Percentiles rank a stretch among this genome's conserved stretches.
Evolutionary conservation across 2,329 filamentous ascomycete species (phyloP).

Genomic region (Sporothrix pallida): DNA sequence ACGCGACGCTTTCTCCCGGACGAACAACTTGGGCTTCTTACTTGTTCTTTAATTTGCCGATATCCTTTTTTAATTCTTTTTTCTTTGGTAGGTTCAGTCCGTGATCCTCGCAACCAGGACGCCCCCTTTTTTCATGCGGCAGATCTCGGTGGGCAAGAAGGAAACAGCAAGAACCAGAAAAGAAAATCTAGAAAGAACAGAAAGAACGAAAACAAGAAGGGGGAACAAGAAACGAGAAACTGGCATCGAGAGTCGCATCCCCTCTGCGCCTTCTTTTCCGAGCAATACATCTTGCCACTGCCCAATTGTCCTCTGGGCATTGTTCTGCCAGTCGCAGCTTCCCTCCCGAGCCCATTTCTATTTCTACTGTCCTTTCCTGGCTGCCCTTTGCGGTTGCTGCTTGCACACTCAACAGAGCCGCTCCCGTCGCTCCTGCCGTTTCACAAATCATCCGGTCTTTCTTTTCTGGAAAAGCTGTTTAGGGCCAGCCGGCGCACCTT

Average conservation of each 20-base stretch:
- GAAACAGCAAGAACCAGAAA: constrained; percentile 14
- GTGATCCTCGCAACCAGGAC: constrained; percentile 21
- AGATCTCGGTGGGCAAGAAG: background rate
- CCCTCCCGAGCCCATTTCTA: background rate
- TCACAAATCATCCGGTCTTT: constrained; percentile 21
- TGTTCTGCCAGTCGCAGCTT: constrained; percentile 13
- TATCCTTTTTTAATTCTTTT: constrained; percentile 28
- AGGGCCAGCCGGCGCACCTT: constrained; percentile 5
- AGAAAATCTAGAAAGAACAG: no score
- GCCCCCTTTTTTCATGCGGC: background rate
- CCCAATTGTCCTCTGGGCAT: background rate
- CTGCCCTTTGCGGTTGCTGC: background rate
- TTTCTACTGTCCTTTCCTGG: background rate
- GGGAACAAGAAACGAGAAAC: background rate
- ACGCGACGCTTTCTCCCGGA: constrained; percentile 30
- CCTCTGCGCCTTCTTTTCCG: background rate
- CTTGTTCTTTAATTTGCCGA: constrained; percentile 28
- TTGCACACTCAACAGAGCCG: background rate
- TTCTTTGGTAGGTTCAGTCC: constrained; percentile 31
- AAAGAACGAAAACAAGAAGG: background rate
- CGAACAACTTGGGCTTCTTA: constrained; percentile 16
- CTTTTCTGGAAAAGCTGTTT: background rate
- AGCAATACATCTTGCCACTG: constrained; percentile 4
- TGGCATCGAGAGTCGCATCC: background rate
- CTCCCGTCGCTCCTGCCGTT: constrained; percentile 23